phyloP scores from a whole-genome alignment of 768 basidiomycete genomes.

The Calvatia gigantea region DNA sequence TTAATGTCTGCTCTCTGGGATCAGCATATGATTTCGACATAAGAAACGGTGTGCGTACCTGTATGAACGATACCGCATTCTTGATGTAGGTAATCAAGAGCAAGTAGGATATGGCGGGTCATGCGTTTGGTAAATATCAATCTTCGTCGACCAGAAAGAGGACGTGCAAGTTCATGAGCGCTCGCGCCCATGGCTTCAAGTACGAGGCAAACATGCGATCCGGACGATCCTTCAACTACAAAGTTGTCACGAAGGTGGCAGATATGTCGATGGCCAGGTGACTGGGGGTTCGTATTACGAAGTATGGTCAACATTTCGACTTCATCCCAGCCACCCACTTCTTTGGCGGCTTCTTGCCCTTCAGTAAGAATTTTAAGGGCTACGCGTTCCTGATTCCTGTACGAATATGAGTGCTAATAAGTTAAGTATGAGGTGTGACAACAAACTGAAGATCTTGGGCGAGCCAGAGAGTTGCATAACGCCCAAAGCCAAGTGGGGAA shows the following conservation, averaged over 20 bases:
- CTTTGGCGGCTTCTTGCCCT: conserved; percentile 24
- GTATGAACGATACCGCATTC: conserved; percentile 67
- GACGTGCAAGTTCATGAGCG: conserved; percentile 52
- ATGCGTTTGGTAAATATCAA: conserved; percentile 52
- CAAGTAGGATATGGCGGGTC: conserved; percentile 49
- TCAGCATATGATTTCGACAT: conserved; percentile 58
- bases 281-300: conserved; percentile 37
- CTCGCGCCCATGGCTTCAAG: conserved; percentile 82
- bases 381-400: conserved; percentile 37
- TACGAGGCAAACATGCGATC: conserved; percentile 79
- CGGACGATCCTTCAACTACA: conserved; percentile 71
- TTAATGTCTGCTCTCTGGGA: conserved; percentile 24
- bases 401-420: neutral
- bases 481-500: neutral
- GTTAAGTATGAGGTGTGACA: neutral
- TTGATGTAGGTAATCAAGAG: conserved; percentile 49
- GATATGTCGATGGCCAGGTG: conserved; percentile 63
- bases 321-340: conserved; percentile 30
- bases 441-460: neutral
- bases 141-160: conserved; percentile 27
- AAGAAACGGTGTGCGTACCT: conserved; percentile 42
- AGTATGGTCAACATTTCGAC: conserved; percentile 45
- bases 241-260: conserved; percentile 79
- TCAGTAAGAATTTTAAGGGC: conserved; percentile 53
- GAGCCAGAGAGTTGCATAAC: neutral